Base-by-base conservation (phyloP, 2,329 filamentous ascomycete genomes). In the Hirsutella minnesotensis region DNA sequence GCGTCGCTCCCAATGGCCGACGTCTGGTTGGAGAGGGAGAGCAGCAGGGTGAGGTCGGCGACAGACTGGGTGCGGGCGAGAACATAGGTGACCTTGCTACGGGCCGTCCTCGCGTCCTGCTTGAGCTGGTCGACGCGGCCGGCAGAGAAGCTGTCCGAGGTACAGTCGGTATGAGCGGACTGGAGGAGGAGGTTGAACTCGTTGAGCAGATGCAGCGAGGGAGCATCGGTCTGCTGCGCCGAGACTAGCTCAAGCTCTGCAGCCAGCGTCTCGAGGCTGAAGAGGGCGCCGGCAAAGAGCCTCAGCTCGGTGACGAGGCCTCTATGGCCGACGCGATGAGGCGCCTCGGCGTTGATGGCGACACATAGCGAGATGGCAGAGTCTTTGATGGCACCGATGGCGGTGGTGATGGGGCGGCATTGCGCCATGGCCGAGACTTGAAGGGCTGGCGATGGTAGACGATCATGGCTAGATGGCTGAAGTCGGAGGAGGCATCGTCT, bases 221-320 rank as follows among this genome's bases (percentile, higher is more conserved):
- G 1, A 16, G 33, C 9, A 22, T 18, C 13, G n/a, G 22, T 18
- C 21, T 21, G 15, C 20, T 33, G 22, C n/a, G n/a, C 15, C 33
- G 33, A 35, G 15, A 18, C 16, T 19, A 27, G 41, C 8, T 46
- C 35, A 8, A 56, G 33, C 38, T 56, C 53, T 2, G 30, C 16
- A 3, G 53, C 46, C 24, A 56, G 47, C 8, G 46, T 46, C 31
- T 56, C 50, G 2, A 56, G 52, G 10, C 53, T 53, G 36, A 47
- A 47, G 13, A 56, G 46, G 3, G 44, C 40, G 1, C 54, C 54
- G 5, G 44, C 50, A 4, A 53, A 47, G 5, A 56, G 45, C 10
- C 54, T 44, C 2, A 56, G 40, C 31, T 56, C 54, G 19, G 42
- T 31, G 9, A 33, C 12, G 4, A 40, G 15, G 22, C 27, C 10